phyloP scores from a whole-genome alignment of 2,329 filamentous ascomycete genomes.

The Xylariaceae sp. region DNA sequence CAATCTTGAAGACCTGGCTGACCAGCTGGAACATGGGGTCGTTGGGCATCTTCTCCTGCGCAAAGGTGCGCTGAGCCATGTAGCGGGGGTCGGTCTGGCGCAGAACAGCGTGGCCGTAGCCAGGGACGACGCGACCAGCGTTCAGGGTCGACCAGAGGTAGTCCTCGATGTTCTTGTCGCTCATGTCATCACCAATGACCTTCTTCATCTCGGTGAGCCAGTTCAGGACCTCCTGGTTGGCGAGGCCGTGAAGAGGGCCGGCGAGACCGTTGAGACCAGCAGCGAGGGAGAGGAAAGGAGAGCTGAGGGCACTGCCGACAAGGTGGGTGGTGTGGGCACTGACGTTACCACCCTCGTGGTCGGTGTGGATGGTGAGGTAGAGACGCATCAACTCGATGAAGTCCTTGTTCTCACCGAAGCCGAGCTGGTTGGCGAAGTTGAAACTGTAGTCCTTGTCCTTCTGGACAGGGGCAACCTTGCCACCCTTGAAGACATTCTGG shows the following conservation, averaged over 20 bases:
- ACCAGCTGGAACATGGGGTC: conserved; percentile 99
- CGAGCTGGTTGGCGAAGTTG: conserved; percentile 99
- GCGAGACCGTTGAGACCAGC: conserved; percentile 97
- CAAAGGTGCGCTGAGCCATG: conserved; percentile 96
- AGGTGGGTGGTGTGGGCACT: conserved; percentile 97
- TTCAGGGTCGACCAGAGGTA: conserved; percentile 99
- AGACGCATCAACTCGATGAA: conserved; percentile 98
- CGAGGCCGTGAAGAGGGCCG: conserved; percentile 95
- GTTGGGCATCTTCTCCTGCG: conserved; percentile 83
- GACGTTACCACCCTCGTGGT: conserved; percentile 99
- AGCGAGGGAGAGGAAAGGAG: conserved; percentile 91
- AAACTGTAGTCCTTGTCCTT: conserved; percentile 99
- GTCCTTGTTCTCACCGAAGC: conserved; percentile 89
- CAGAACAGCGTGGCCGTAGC: conserved; percentile 97
- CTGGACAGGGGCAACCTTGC: conserved; percentile 91
- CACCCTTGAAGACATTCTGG: conserved; percentile 99
- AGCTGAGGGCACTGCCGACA: conserved; percentile 93
- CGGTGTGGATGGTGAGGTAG: conserved; percentile 99
- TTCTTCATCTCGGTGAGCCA: conserved; percentile 99
- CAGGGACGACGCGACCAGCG: conserved; percentile 89
- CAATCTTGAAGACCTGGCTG: conserved; percentile 99
- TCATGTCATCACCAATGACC: conserved; percentile 84
- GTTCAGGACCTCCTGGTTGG: conserved; percentile 99
- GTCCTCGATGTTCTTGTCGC: conserved; percentile 93
- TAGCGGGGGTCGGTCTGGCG: conserved; percentile 99